Base-by-base conservation (phyloP, 1,139 yeast genomes). In the Suhomyces bokatorum region DNA sequence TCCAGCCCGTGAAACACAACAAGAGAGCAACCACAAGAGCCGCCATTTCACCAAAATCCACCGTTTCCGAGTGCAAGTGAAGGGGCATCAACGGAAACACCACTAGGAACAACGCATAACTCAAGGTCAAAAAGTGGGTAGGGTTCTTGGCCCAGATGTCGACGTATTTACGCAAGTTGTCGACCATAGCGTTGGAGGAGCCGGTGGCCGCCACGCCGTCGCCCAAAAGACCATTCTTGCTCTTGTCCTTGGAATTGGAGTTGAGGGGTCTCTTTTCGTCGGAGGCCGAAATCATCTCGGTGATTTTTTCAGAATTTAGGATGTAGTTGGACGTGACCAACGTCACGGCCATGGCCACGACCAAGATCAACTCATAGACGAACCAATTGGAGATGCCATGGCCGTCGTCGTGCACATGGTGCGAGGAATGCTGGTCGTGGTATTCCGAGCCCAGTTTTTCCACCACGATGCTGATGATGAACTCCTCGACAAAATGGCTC, bases 401-500 rank as follows among this genome's bases (percentile, higher is more conserved):
- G 15, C 41, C 37, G 13, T 68, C 69, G 7, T 65, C 67, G 58
- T 81, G 87, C 2, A 78, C 74, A 55, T 80, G 86, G 48, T 80
- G 83, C 6, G 81, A 76, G 40, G 56, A 59, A 42, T 64, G 69
- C 45, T 64, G 60, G 43, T 59, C 60, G 15, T 53, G 61, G 26
- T 59, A 61, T 10, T 57, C 62, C 13, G 63, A 60, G 10, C 62
- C 60, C 8, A 71, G 74, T n/a, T 60, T 62, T 3, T 66, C 67
- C 6, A 70, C 60, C 17, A 73, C 83, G 51, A 73, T 67, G 22
- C 64, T 66, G 26, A 79, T 78, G 35, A 87, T 79, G 38, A 81
- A 62, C 53, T 87, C 96, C 62, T 93, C 97, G 16, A 87, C 58
- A 12, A 88, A 77, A 63, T 93, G 99, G 44, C 95, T 87, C 42